A percentile compares a stretch with the other conserved stretches of the same genome.
Conservation (phyloP, 768 basidiomycete species). For the Terana coerulea region DNA sequence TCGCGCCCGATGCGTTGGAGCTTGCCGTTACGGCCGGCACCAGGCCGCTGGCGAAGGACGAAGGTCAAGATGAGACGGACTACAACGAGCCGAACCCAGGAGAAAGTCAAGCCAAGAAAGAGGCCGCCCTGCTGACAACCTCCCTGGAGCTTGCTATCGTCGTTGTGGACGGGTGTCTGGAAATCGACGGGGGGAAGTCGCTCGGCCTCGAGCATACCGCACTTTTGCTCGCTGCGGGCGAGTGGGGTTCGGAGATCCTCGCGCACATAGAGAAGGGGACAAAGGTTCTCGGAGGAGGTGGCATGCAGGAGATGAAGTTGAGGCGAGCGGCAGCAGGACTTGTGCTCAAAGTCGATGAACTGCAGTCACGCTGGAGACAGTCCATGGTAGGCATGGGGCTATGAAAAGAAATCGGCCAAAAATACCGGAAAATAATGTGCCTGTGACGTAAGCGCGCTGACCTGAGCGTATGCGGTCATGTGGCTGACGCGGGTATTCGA, state of each 20-base stretch:
- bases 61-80: slow-evolving; percentile 9
- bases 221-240: slow-evolving; percentile 64
- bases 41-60: slow-evolving; percentile 43
- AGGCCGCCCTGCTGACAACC: slow-evolving; percentile 70
- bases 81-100: slow-evolving; percentile 10
- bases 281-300: slow-evolving; percentile 59
- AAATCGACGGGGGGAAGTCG: slow-evolving; percentile 72
- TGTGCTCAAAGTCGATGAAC: slow-evolving; percentile 72
- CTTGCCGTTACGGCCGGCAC: slow-evolving; percentile 79
- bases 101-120: slow-evolving; percentile 33
- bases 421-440: neutral
- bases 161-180: slow-evolving; percentile 68
- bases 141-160: slow-evolving; percentile 77
- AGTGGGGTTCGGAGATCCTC: slow-evolving; percentile 79
- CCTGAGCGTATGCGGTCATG: slow-evolving; percentile 11
- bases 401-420: neutral
- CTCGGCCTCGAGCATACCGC: slow-evolving; percentile 74
- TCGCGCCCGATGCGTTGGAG: slow-evolving; percentile 81
- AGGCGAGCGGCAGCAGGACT: slow-evolving; percentile 76
- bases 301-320: slow-evolving; percentile 57
- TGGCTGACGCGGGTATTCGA: slow-evolving; percentile 15
- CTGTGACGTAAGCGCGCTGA: neutral
- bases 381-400: slow-evolving; percentile 48
- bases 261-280: slow-evolving; percentile 59
- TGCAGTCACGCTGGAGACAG: slow-evolving; percentile 63